These are phyloP conservation scores for Ilyonectria mors-panacis DNA, from an alignment of 2,329 filamentous ascomycete genomes.

Conservation along the genomic window DNA sequence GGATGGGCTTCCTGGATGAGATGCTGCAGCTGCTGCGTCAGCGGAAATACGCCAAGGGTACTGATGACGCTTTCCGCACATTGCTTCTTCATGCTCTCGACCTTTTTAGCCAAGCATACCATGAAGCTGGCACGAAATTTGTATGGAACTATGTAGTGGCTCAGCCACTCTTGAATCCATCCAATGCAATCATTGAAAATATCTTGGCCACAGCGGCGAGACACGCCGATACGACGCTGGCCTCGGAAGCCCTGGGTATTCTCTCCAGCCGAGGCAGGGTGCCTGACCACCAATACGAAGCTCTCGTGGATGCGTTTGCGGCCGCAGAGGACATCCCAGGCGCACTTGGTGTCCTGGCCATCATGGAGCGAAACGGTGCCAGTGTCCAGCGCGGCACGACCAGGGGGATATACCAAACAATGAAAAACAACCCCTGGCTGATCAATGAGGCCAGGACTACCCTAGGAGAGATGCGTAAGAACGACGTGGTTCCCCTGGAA, in stretches of 20 bases:
- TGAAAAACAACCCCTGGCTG: slow-evolving; percentile 64
- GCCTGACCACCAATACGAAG: slow-evolving; percentile 81
- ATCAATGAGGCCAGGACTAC: slow-evolving; percentile 67
- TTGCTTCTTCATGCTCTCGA: slow-evolving; percentile 84
- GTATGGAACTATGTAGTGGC: slow-evolving; percentile 79
- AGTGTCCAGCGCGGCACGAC: slow-evolving; percentile 74
- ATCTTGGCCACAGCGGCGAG: slow-evolving; percentile 81
- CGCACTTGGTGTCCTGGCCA: slow-evolving; percentile 78
- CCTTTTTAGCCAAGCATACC: slow-evolving; percentile 74
- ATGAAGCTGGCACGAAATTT: slow-evolving; percentile 75
- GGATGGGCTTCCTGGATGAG: slow-evolving; percentile 82
- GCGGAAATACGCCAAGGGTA: slow-evolving; percentile 57
- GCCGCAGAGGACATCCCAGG: slow-evolving; percentile 71
- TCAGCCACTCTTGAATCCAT: slow-evolving; percentile 56
- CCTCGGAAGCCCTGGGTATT: slow-evolving; percentile 76
- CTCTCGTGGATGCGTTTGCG: slow-evolving; percentile 80
- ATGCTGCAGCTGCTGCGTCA: slow-evolving; percentile 77
- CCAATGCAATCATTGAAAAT: slow-evolving; percentile 76
- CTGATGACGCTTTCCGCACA: slow-evolving; percentile 59
- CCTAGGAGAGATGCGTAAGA: slow-evolving; percentile 67
- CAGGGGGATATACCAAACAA: slow-evolving; percentile 70
- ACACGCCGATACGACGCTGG: slow-evolving; percentile 76
- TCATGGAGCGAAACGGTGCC: slow-evolving; percentile 74
- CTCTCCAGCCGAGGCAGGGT: slow-evolving; percentile 62
- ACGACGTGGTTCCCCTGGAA: slow-evolving; percentile 56